phyloP scores from a whole-genome alignment of 371 early-diverging fungal genomes.

The Paraphysoderma sedebokerense region DNA sequence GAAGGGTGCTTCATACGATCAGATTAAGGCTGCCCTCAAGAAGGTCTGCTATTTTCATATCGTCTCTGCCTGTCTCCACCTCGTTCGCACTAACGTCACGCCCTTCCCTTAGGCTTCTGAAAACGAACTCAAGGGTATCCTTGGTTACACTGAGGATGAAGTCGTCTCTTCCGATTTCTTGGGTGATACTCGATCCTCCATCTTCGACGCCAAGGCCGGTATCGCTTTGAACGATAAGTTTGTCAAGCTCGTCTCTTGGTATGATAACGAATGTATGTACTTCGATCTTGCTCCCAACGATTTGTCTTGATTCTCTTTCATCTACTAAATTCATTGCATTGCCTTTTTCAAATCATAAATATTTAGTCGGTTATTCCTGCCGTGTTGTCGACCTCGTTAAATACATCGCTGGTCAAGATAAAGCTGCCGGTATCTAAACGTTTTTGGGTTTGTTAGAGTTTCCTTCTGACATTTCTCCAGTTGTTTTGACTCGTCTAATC shows the following conservation, averaged over 20 bases:
- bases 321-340: constrained; percentile 28
- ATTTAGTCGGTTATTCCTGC: constrained; percentile 90
- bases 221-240: constrained; percentile 91
- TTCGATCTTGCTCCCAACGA: neutral
- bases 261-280: constrained; percentile 65
- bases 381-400: constrained; percentile 78
- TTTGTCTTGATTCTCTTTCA: neutral
- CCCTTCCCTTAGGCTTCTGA: too few relatives aligned
- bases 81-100: constrained; percentile 10
- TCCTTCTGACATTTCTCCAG: too few relatives aligned
- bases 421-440: constrained; percentile 4
- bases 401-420: constrained; percentile 49
- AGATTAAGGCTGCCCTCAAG: constrained; percentile 76
- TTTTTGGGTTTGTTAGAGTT: too few relatives aligned
- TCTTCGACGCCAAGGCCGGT: constrained; percentile 96
- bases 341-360: too few relatives aligned
- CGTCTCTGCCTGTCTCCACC: constrained; percentile 8
- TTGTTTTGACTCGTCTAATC: too few relatives aligned
- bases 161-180: constrained; percentile 96
- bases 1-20: constrained; percentile 76
- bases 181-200: constrained; percentile 75
- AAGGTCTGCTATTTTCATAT: too few relatives aligned
- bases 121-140: constrained; percentile 72
- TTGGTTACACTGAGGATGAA: constrained; percentile 90
- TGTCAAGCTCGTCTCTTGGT: constrained; percentile 98